Evolutionary conservation across 495 filamentous ascomycete species (phyloP).

Genomic region (Gamarada debralockiae): DNA sequence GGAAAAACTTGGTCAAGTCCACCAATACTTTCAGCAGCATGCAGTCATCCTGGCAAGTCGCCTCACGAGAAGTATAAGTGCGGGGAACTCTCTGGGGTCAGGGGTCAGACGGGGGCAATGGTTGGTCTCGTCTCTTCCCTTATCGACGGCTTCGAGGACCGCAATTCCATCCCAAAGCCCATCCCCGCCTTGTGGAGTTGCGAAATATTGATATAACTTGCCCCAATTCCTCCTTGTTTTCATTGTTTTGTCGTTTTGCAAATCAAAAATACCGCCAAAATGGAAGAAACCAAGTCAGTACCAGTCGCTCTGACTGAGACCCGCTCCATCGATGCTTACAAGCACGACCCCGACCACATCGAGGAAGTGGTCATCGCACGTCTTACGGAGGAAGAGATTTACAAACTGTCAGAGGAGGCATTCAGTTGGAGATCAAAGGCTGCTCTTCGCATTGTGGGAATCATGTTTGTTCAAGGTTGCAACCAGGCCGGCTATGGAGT

Average conservation of each 20-base stretch:
- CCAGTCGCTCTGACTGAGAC: background rate
- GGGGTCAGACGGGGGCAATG: background rate
- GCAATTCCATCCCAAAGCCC: background rate
- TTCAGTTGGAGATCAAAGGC: constrained; percentile 31
- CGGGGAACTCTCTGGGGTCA: background rate
- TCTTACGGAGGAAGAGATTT: constrained; percentile 37
- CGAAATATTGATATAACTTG: background rate
- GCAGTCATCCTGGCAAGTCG: too few species aligned
- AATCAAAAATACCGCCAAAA: background rate
- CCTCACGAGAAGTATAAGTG: background rate
- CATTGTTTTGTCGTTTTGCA: background rate
- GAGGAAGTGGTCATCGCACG: constrained; percentile 34
- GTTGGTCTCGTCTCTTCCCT: background rate
- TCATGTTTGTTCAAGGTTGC: constrained; percentile 39
- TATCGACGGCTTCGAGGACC: background rate
- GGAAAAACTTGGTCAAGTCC: background rate
- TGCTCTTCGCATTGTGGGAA: constrained; percentile 30
- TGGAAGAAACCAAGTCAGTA: background rate
- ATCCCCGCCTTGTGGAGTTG: background rate
- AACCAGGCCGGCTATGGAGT: constrained; percentile 40
- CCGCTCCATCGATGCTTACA: background rate
- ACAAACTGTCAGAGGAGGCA: constrained; percentile 31
- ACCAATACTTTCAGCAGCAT: background rate
- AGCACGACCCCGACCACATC: constrained; percentile 7
- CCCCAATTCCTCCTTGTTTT: background rate